These are phyloP conservation scores for Yamadazyma siamensis DNA, from an alignment of 1,139 yeast genomes.

Conservation along the genomic window DNA sequence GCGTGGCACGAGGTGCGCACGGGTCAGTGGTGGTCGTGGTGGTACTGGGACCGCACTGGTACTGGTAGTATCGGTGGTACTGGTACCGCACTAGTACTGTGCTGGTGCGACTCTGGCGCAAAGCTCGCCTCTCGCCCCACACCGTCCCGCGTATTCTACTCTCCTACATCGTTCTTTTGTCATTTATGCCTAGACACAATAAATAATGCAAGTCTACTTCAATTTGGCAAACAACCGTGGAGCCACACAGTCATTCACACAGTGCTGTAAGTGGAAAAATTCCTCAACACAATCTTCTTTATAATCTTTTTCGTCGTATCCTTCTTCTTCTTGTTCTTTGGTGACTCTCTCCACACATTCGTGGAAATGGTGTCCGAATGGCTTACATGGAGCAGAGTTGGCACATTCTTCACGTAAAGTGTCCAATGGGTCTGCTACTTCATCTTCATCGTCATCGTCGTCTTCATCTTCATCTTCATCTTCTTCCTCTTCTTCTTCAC, in stretches of 20 bases:
- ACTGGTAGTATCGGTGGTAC: too few relatives aligned
- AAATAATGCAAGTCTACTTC: too few relatives aligned
- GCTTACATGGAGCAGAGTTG: conserved; percentile 65
- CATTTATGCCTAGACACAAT: too few relatives aligned
- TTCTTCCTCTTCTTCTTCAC: conserved; percentile 57
- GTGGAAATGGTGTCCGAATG: conserved; percentile 81
- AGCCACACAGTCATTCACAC: conserved; percentile 88
- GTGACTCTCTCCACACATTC: conserved; percentile 96
- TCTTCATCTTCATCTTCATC: conserved; percentile 71
- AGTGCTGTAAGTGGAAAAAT: conserved; percentile 94
- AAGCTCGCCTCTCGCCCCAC: too few relatives aligned
- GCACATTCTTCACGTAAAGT: conserved; percentile 66
- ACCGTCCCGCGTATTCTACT: too few relatives aligned
- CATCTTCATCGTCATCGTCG: conserved; percentile 80
- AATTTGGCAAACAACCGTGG: conserved; percentile 85
- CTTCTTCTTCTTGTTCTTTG: conserved; percentile 79
- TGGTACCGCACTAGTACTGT: too few relatives aligned
- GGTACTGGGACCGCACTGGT: too few relatives aligned
- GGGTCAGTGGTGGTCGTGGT: too few relatives aligned
- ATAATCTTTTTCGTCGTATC: conserved; percentile 72
- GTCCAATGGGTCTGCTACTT: conserved; percentile 65
- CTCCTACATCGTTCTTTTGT: too few relatives aligned
- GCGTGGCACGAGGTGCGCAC: too few relatives aligned
- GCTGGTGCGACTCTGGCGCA: too few relatives aligned
- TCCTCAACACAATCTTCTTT: conserved; percentile 98